Percentiles rank a stretch among this genome's conserved stretches.
Conservation (phyloP, 192 early-diverging fungal genomes). For the Dimargaris cristalligena region DNA sequence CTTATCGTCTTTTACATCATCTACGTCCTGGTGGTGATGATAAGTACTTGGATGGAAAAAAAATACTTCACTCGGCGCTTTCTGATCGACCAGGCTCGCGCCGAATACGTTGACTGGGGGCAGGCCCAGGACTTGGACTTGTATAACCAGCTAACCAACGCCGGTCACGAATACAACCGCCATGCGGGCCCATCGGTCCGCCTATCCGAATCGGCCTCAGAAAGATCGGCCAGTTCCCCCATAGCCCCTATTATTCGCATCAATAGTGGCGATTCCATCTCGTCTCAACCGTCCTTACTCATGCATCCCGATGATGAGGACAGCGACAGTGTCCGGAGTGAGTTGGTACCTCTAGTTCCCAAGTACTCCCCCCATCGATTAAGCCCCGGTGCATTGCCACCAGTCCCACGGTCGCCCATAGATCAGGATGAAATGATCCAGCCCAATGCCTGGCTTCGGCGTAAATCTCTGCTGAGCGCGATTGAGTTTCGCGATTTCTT, state of each 20-base stretch:
- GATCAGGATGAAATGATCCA: conserved; percentile 2
- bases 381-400: neutral
- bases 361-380: neutral
- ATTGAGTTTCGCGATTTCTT: conserved; percentile 23
- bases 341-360: neutral
- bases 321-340: neutral
- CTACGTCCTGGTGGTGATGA: conserved; percentile 25
- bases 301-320: neutral
- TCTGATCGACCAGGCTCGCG: neutral
- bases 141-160: no score
- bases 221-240: neutral
- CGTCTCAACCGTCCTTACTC: neutral
- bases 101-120: conserved; percentile 7
- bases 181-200: neutral
- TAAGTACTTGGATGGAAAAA: conserved; percentile 26
- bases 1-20: conserved; percentile 25
- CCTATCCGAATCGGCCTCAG: neutral
- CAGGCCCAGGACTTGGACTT: no score
- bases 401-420: neutral
- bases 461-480: conserved; percentile 26
- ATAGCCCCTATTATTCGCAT: neutral
- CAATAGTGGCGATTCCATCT: neutral
- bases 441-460: conserved; percentile 2
- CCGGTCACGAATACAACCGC: neutral
- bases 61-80: conserved; percentile 2